phyloP scores from a whole-genome alignment of 768 basidiomycete genomes.

The Podaxis pistillaris region DNA sequence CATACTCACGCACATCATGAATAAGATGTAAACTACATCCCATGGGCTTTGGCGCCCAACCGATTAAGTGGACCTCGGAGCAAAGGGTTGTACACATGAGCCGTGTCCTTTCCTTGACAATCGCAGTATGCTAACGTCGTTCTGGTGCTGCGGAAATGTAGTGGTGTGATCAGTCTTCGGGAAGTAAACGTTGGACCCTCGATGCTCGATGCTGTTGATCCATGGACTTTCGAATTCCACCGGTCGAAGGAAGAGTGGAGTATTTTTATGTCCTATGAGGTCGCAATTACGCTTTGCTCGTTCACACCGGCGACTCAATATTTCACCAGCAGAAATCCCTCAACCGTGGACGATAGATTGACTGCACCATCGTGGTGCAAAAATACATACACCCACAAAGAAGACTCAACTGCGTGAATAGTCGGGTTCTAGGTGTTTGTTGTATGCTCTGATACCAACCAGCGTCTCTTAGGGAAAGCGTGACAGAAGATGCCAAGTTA shows the following conservation, averaged over 20 bases:
- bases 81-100: not conserved
- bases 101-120: not conserved
- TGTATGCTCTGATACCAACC: not conserved
- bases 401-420: not conserved
- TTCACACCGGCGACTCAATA: constrained; percentile 11
- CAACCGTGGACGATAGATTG: not conserved
- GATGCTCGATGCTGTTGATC: not conserved
- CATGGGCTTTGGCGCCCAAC: not conserved
- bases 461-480: not conserved
- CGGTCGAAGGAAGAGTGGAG: not conserved
- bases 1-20: too few species aligned
- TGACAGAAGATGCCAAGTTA: not conserved
- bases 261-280: not conserved
- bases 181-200: not conserved
- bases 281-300: not conserved
- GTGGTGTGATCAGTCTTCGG: not conserved
- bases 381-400: not conserved
- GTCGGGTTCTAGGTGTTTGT: not conserved
- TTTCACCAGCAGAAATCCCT: not conserved
- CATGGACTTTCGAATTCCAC: not conserved
- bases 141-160: not conserved
- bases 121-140: not conserved
- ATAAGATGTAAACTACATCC: not conserved
- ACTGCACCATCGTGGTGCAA: not conserved
- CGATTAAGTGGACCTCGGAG: not conserved